These are phyloP conservation scores for Eucommia ulmoides DNA, from an alignment of 257 asterid genomes.

Conservation along the genomic window DNA sequence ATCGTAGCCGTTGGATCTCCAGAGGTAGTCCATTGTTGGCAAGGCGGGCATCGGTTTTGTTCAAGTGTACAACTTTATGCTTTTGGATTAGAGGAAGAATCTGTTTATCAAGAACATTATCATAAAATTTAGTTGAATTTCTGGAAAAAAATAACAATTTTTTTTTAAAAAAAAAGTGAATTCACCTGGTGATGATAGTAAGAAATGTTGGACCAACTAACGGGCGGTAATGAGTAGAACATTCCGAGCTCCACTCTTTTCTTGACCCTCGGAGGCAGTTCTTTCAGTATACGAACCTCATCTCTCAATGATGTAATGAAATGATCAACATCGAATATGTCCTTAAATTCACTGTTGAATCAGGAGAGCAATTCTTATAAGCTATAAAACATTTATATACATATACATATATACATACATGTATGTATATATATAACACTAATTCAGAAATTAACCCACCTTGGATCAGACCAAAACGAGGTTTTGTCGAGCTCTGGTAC, in stretches of 20 bases:
- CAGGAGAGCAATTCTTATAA: too few relatives aligned
- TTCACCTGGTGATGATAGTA: not conserved
- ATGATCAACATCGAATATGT: conserved; percentile 2
- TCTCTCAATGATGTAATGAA: conserved; percentile 3
- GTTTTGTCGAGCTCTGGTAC: not conserved
- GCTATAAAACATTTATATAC: too few relatives aligned
- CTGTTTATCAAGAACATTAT: not conserved
- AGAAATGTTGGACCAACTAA: conserved; percentile 3
- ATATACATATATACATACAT: too few relatives aligned
- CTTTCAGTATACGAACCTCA: conserved; percentile 2
- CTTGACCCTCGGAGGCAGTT: not conserved
- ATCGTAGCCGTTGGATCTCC: not conserved
- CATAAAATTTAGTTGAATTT: not conserved
- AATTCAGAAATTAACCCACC: not conserved
- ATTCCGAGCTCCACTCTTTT: conserved; percentile 1
- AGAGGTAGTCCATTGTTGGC: not conserved
- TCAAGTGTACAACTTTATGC: not conserved
- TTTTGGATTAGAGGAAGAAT: not conserved
- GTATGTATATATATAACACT: not conserved
- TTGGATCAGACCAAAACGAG: conserved; percentile 1
- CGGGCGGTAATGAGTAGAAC: not conserved
- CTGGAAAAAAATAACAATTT: not conserved
- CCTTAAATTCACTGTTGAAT: not conserved
- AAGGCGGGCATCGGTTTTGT: conserved; percentile 1
- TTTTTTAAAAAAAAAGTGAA: not conserved